Evolutionary conservation across 2,329 filamentous ascomycete species (phyloP).

Genomic region (Microdochium trichocladiopsis): DNA sequence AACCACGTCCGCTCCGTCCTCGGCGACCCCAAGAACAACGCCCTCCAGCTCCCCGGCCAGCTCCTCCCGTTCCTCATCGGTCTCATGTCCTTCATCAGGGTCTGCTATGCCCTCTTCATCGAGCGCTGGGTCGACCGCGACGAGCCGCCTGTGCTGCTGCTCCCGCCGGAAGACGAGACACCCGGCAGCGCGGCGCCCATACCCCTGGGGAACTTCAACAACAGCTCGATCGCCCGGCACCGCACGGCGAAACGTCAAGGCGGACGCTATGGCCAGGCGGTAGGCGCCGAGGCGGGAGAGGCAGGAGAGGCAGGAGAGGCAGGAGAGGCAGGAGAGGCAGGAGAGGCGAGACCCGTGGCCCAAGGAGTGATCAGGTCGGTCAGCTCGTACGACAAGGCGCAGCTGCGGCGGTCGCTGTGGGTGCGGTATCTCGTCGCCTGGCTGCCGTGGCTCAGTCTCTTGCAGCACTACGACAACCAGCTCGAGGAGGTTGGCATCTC

Average conservation of each 20-base stretch:
- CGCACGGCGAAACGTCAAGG: background rate
- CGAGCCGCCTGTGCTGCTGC: background rate
- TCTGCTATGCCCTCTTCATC: constrained; percentile 9
- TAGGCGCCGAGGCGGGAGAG: no score
- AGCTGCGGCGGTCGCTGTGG: background rate
- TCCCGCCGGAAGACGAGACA: background rate
- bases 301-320: no score
- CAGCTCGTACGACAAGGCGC: background rate
- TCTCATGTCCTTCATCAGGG: constrained; percentile 10
- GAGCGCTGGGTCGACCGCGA: constrained; percentile 3
- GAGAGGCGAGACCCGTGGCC: background rate
- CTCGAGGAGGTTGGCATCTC: background rate
- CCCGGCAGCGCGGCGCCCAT: background rate
- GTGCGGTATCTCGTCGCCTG: constrained; percentile 12
- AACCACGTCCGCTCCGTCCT: constrained; percentile 15
- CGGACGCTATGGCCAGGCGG: no score
- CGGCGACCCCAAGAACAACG: constrained; percentile 8
- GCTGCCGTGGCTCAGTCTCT: constrained; percentile 14
- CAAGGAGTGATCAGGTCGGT: background rate
- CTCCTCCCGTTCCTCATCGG: constrained; percentile 14
- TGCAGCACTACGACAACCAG: constrained; percentile 6
- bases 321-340: background rate
- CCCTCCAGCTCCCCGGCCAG: constrained; percentile 11
- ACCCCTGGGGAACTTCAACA: no score
- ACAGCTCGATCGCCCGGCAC: background rate